Conservation (phyloP, 805 yeast species). For the Suhomyces emberorum region DNA sequence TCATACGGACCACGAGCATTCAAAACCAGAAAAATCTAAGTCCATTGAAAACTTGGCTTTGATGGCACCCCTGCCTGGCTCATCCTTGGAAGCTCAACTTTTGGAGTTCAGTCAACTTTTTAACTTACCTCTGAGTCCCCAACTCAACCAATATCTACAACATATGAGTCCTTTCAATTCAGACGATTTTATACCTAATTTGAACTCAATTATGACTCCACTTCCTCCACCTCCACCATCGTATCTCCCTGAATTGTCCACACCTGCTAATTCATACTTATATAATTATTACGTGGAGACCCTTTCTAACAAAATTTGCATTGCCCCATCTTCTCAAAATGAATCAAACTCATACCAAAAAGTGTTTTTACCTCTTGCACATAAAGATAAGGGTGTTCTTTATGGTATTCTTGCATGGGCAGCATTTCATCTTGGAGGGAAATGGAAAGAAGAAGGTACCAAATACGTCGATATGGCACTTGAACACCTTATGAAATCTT, state of each 20-base stretch:
- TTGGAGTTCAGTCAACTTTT: constrained; percentile 1
- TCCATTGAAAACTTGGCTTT: constrained; percentile 2
- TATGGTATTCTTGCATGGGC: constrained; percentile 56
- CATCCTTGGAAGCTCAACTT: neutral
- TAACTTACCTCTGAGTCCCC: neutral
- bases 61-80: neutral
- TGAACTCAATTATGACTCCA: constrained; percentile 23
- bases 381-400: constrained; percentile 47
- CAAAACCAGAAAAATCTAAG: neutral
- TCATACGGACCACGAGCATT: neutral
- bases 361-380: constrained; percentile 55
- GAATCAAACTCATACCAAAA: constrained; percentile 50
- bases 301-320: constrained; percentile 40
- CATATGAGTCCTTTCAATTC: neutral
- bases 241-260: constrained; percentile 16
- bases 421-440: constrained; percentile 47
- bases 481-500: constrained; percentile 30
- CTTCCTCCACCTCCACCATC: constrained; percentile 23
- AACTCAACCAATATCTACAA: neutral
- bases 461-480: constrained; percentile 48
- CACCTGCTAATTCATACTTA: constrained; percentile 24
- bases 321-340: constrained; percentile 43
- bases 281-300: constrained; percentile 50
- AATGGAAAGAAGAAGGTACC: constrained; percentile 47
- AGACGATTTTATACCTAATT: constrained; percentile 10